A percentile compares a stretch with the other conserved stretches of the same genome.
Evolutionary conservation across 441 rosid species (phyloP).

Genomic region (Raphanus hybrid): DNA sequence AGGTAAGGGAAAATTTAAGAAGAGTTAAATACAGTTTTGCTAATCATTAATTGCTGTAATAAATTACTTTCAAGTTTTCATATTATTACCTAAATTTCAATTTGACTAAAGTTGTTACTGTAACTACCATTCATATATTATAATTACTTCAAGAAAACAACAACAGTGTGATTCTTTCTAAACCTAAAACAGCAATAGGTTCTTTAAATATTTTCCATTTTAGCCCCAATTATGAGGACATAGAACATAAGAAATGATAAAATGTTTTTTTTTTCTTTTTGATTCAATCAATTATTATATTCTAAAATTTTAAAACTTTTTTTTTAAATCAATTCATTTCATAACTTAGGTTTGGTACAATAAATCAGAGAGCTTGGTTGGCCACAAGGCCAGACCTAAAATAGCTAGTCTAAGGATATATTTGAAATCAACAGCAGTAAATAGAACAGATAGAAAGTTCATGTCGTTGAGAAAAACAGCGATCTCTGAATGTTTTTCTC

Average conservation of each 20-base stretch:
- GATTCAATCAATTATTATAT: background rate
- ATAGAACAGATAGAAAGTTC: too few species aligned
- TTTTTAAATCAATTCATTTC: too few species aligned
- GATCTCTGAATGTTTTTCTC: too few species aligned
- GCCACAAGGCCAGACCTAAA: too few species aligned
- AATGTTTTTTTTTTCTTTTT: background rate
- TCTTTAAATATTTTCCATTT: background rate
- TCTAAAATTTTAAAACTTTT: background rate
- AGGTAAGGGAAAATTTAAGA: constrained; percentile 18
- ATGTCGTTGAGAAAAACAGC: too few species aligned
- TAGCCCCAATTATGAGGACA: background rate
- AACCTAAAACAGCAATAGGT: background rate
- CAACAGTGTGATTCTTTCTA: background rate
- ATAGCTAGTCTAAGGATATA: too few species aligned
- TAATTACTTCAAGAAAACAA: background rate
- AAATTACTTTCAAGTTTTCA: constrained; percentile 4
- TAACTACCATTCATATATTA: background rate
- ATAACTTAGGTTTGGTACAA: too few species aligned
- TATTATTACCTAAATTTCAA: constrained; percentile 21
- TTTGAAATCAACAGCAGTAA: too few species aligned
- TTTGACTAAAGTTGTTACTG: constrained; percentile 26
- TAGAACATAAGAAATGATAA: background rate
- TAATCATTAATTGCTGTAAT: constrained; percentile 24
- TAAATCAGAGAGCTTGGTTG: too few species aligned
- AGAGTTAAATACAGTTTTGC: constrained; percentile 21